Evolutionary conservation across 352 stramenopile genomes (phyloP).

Genomic region (Phytophthora macrochlamydospora): DNA sequence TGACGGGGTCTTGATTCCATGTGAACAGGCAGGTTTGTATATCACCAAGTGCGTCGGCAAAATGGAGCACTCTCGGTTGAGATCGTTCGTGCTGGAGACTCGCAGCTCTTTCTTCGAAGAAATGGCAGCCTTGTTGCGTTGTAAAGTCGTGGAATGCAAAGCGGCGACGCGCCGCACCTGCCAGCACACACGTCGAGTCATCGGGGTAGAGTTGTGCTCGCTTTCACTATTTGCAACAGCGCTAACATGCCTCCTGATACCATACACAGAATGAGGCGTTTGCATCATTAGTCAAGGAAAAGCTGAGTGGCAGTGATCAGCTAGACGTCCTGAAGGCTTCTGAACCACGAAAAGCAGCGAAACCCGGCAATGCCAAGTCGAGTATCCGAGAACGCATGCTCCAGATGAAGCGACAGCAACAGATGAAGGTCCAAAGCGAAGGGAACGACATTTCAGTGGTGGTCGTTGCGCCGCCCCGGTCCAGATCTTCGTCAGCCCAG

Average conservation of each 20-base stretch:
- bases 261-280: conserved; percentile 55
- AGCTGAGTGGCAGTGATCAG: conserved; percentile 55
- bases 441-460: conserved; percentile 33
- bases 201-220: conserved; percentile 45
- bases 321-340: conserved; percentile 72
- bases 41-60: conserved; percentile 54
- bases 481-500: conserved; percentile 23
- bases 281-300: conserved; percentile 55
- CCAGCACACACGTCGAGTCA: conserved; percentile 43
- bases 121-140: conserved; percentile 63
- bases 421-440: conserved; percentile 34
- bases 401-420: conserved; percentile 46
- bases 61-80: conserved; percentile 47
- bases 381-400: conserved; percentile 64
- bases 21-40: conserved; percentile 46
- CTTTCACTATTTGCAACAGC: not conserved
- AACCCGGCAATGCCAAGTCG: conserved; percentile 38
- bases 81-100: conserved; percentile 47
- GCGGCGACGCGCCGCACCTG: conserved; percentile 51
- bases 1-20: not conserved
- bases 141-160: conserved; percentile 78
- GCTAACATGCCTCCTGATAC: conserved; percentile 8
- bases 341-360: conserved; percentile 43
- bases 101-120: conserved; percentile 57
- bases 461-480: conserved; percentile 25